Base-by-base conservation (phyloP, 305 asterid genomes). In the Ilex paraguariensis region DNA sequence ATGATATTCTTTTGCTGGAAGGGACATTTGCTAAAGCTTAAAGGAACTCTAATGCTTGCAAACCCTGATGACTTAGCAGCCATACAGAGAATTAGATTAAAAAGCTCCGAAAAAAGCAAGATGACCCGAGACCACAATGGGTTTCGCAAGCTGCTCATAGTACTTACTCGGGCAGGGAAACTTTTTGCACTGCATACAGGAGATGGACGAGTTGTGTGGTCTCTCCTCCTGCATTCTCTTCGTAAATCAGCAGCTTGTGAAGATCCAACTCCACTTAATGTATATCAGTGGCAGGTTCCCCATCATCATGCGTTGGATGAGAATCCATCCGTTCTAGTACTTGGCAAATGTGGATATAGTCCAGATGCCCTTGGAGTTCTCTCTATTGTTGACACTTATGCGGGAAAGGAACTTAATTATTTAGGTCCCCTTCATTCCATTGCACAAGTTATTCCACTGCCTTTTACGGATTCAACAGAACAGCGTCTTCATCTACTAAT, bases 221-320 rank as follows among this genome's bases (percentile, higher is more conserved):
- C 81, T 21, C 64, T 51, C 70, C 64, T 75, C 56, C 70, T 90
- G 74, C 82, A 74, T 64, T 75, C 90, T 76, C 91, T 90, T 54
- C 84, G 91, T 40, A 82, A 81, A 75, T 90, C 96, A 12, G 86
- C 77, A 68, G 68, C 81, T 9, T 93, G 97, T 53, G 73, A 84
- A 74, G 71, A 63, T 66, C 99, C 99, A 36, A 79, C 68, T 68
- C 91, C 81, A 60, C 79, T 93, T 63, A 87, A 88, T 62, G 75
- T 93, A 67, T 73, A 82, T 67, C 95, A 86, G 72, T 93, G 98
- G 99, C 99, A 93, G 72, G 95, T 84, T 66, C 99, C 99, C 64
- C 98, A 93, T 80, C 98, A 93, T 81, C 99, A 93, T 78, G 97
- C 91, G 31, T 53, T 93, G 83, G 95, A 93, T 66, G 95, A 90